A percentile compares a stretch with the other conserved stretches of the same genome.
These are phyloP conservation scores for Drosera spatulata DNA, from an alignment of 179 eudicot species.

Conservation along the genomic window DNA sequence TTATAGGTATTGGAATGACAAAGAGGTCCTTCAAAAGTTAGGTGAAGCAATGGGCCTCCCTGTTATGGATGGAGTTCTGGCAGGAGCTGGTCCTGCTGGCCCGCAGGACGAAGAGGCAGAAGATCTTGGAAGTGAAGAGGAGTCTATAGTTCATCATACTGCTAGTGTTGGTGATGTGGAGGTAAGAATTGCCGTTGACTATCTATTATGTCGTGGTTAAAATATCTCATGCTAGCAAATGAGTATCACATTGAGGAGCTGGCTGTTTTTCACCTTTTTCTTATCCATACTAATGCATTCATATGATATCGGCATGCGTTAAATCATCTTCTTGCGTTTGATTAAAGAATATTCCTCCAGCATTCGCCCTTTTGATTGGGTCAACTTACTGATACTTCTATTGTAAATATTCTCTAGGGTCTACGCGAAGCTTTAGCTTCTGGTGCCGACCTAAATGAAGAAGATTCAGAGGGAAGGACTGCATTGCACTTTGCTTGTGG, in stretches of 20 bases:
- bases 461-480: slow-evolving; percentile 96
- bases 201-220: not conserved
- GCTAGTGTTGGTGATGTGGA: slow-evolving; percentile 92
- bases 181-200: slow-evolving; percentile 25
- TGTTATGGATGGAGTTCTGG: slow-evolving; percentile 19
- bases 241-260: too few species aligned
- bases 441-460: slow-evolving; percentile 92
- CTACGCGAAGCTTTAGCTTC: slow-evolving; percentile 66
- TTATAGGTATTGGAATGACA: slow-evolving; percentile 93
- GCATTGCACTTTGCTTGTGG: slow-evolving; percentile 99
- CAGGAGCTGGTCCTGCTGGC: slow-evolving; percentile 50
- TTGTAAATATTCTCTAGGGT: slow-evolving; percentile 29
- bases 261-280: too few species aligned
- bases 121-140: slow-evolving; percentile 75
- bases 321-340: too few species aligned
- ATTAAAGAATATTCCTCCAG: too few species aligned
- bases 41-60: slow-evolving; percentile 99
- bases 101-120: slow-evolving; percentile 56
- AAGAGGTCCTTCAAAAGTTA: slow-evolving; percentile 80
- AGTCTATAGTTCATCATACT: slow-evolving; percentile 89
- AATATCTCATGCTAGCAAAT: too few species aligned
- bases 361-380: too few species aligned
- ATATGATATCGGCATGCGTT: too few species aligned
- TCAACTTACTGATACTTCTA: not conserved
- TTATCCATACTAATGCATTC: too few species aligned